A percentile compares a stretch with the other conserved stretches of the same genome.
Conservation (phyloP, 176 grass and related monocot species). For the Cenchrus americanus region DNA sequence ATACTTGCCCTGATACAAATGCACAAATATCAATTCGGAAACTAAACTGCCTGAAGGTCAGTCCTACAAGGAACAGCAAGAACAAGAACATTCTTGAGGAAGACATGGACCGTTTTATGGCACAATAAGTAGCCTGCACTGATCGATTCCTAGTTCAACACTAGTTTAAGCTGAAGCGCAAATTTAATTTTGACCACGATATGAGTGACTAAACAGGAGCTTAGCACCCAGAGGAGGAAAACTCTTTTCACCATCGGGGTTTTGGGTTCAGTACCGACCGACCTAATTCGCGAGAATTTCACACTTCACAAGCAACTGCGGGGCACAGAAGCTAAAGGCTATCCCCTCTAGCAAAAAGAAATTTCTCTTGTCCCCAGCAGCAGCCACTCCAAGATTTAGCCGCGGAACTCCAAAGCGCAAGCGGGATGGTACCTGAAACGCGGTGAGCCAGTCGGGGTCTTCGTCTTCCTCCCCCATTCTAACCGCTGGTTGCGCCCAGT, state of each 20-base stretch:
- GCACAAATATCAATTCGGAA: not conserved
- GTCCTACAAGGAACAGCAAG: not conserved
- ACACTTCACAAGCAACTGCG: too few species aligned
- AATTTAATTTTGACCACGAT: not conserved
- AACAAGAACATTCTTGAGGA: not conserved
- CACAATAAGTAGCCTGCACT: not conserved
- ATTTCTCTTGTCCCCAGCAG: not conserved
- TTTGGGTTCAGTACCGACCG: not conserved
- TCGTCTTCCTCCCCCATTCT: slow-evolving; percentile 52
- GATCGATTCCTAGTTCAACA: not conserved
- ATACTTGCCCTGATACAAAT: not conserved
- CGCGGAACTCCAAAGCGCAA: not conserved
- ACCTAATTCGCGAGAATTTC: not conserved
- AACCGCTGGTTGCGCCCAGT: not conserved
- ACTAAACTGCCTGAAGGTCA: not conserved
- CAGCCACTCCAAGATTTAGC: not conserved
- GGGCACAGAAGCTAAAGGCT: too few species aligned
- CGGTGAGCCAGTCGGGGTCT: slow-evolving; percentile 50
- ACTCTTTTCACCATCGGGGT: not conserved
- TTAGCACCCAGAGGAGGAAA: not conserved
- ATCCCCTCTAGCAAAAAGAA: not conserved
- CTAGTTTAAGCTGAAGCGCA: not conserved
- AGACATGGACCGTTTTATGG: not conserved
- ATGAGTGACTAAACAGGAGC: not conserved
- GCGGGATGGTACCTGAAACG: slow-evolving; percentile 46